Base-by-base conservation (phyloP, 345 rosid genomes). In the Rhodamnia argentea region DNA sequence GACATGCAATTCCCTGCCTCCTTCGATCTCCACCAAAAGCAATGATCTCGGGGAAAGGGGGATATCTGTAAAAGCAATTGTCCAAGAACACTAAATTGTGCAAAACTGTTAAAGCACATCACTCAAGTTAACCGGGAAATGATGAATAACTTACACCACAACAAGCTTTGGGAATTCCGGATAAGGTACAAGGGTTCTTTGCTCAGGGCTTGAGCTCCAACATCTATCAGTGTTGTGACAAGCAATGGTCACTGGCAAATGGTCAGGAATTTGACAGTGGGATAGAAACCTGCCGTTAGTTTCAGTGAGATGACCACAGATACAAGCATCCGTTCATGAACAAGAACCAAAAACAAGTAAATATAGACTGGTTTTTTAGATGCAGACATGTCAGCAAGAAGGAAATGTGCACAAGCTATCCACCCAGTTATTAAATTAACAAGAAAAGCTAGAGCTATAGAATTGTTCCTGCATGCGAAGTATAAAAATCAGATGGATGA, bases 1-100 rank as follows among this genome's bases (percentile, higher is more conserved):
- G 99, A 89, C 99, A 96, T 85, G 95, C 98, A 89, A 96, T 93
- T 86, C 99, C 99, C 26, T 89, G 91, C 90, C 90, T 95, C 93
- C 92, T 94, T 84, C 89, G 90, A 85, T 96, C 96, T 84, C 91
- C 90, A 89, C 99, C 98, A 90, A 96, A 96, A 86, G 99, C 98
- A 78, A 96, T 89, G 87, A 86, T 92, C 89, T 93, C 98, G 8
- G 99, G 95, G 83, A 96, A 95, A 84, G 94, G 95, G 59, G 98
- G 99, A 89, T 85, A 96, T 91, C 99, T 96, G 87, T 87, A 85
- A 86, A 37, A 90, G 83, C 53, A 57, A 86, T 18, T 62, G 53
- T 85, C 82, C 74, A 52, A 22, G 62, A 87, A 7, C 84, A 70
- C 87, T 29, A 86, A 84, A 75, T 82, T 56, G 87, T 56, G 82